Evolutionary conservation across 768 basidiomycete genomes (phyloP).

Genomic region (Lactarius deliciosus): DNA sequence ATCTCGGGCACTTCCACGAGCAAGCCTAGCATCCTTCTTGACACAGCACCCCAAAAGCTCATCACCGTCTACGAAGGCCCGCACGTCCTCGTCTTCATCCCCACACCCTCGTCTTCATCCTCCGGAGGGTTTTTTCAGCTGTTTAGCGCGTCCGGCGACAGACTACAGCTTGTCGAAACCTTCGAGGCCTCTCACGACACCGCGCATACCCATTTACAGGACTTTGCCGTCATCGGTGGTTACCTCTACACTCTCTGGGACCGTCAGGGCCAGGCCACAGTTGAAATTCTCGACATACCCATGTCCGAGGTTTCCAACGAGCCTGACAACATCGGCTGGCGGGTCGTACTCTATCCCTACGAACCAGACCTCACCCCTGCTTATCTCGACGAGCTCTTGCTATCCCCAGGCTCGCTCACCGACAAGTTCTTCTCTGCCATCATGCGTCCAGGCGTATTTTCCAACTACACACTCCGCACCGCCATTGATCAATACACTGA

Average conservation of each 20-base stretch:
- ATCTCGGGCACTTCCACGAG: conserved; percentile 35
- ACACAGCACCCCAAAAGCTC: conserved; percentile 59
- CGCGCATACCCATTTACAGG: conserved; percentile 71
- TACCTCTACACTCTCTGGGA: conserved; percentile 78
- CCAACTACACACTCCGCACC: conserved; percentile 72
- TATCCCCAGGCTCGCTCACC: conserved; percentile 66
- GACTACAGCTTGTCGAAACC: conserved; percentile 54
- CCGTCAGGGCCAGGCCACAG: conserved; percentile 68
- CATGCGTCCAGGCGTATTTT: conserved; percentile 87
- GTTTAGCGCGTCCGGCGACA: conserved; percentile 54
- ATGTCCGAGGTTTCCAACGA: conserved; percentile 38
- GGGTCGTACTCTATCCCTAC: conserved; percentile 56
- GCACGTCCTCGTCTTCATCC: conserved; percentile 70
- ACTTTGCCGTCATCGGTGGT: conserved; percentile 59
- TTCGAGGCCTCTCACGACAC: conserved; percentile 62
- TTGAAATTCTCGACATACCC: conserved; percentile 56
- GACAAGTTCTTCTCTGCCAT: conserved; percentile 81
- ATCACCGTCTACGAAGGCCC: conserved; percentile 65
- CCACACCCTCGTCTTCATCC: conserved; percentile 58
- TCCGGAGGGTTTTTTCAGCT: conserved; percentile 84
- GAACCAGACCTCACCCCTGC: conserved; percentile 78
- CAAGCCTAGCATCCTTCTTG: conserved; percentile 51
- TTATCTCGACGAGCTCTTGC: conserved; percentile 83
- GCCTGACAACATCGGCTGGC: conserved; percentile 47
- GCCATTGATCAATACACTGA: conserved; percentile 84